Conservation (phyloP, 345 rosid species). For the Gossypium thurberi region DNA sequence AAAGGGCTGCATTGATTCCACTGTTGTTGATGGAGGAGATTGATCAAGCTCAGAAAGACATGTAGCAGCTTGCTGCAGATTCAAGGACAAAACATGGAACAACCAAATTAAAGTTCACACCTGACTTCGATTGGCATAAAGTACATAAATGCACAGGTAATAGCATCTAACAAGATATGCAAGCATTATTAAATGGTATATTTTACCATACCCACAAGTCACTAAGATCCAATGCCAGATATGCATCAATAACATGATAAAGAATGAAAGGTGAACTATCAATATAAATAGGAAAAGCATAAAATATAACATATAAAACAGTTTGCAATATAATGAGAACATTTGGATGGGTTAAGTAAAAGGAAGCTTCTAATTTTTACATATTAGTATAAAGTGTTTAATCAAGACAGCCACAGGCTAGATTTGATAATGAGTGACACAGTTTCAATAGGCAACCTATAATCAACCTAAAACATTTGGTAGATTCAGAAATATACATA, state of each 20-base stretch:
- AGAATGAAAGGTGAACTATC: not conserved
- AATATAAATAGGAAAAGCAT: not conserved
- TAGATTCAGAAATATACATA: not conserved
- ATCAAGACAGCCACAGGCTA: not conserved
- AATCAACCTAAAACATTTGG: not conserved
- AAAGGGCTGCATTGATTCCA: constrained; percentile 78
- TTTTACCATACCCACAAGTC: not conserved
- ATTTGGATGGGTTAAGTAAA: not conserved
- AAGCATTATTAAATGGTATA: not conserved
- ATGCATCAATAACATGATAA: not conserved
- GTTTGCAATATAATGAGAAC: not conserved
- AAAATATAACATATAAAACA: not conserved
- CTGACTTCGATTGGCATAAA: not conserved
- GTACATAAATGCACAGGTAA: not conserved
- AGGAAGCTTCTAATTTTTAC: not conserved
- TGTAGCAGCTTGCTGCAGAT: constrained; percentile 76
- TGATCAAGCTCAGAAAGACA: constrained; percentile 88
- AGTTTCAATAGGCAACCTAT: not conserved
- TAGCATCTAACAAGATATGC: not conserved
- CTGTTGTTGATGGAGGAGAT: constrained; percentile 55
- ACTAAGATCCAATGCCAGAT: not conserved
- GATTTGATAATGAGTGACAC: not conserved
- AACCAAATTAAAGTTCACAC: not conserved
- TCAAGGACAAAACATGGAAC: not conserved
- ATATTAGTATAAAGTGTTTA: not conserved